phyloP scores from a whole-genome alignment of 2,329 filamentous ascomycete genomes.

The Diaporthe sp. region DNA sequence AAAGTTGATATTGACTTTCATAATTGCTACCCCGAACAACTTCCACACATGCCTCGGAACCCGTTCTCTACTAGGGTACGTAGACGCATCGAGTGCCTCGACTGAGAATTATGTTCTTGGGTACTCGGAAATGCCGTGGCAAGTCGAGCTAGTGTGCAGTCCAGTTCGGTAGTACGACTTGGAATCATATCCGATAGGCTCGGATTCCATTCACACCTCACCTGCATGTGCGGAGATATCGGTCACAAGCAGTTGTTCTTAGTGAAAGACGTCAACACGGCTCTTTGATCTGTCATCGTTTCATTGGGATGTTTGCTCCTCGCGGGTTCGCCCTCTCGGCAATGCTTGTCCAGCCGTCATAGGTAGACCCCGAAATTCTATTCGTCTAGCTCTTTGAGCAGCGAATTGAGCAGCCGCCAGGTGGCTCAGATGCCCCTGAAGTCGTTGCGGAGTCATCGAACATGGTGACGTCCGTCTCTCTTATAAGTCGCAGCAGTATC shows the following conservation, averaged over 20 bases:
- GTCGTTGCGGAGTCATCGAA: not conserved
- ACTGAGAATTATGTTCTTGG: not conserved
- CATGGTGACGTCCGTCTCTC: not conserved
- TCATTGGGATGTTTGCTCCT: not conserved
- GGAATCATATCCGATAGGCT: slow-evolving; percentile 2
- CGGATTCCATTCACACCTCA: not conserved
- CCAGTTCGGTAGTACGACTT: not conserved
- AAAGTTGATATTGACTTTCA: not conserved
- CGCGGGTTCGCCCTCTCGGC: not conserved
- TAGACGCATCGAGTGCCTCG: not conserved
- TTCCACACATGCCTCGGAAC: not conserved
- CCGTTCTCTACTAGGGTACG: not conserved
- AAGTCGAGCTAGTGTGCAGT: not conserved
- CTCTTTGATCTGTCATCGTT: not conserved
- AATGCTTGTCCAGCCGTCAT: not conserved
- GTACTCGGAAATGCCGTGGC: not conserved
- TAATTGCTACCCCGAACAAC: not conserved
- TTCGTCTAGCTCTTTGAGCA: not conserved
- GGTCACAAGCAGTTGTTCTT: not conserved
- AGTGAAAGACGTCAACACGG: not conserved
- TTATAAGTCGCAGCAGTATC: not conserved
- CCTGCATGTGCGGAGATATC: not conserved
- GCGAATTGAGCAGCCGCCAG: not conserved
- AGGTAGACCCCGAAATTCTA: not conserved
- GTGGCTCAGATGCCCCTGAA: not conserved